These are phyloP conservation scores for Akanthomyces uredinophilus DNA, from an alignment of 2,329 filamentous ascomycete genomes.

Conservation along the genomic window DNA sequence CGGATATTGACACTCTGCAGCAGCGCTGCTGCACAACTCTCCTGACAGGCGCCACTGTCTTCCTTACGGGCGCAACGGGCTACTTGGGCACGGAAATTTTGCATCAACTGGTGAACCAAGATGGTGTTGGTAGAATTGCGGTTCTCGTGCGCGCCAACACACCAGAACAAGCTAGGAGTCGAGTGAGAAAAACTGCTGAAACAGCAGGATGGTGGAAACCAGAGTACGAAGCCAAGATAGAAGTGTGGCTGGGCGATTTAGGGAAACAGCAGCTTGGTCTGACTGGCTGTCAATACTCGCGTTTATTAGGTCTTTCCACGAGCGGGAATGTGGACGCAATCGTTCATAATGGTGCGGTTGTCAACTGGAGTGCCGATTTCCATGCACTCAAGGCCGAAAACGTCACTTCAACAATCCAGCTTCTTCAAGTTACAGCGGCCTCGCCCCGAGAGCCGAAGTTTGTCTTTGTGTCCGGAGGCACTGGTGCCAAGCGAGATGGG, in stretches of 20 bases:
- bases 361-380: neutral
- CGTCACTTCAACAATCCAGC: neutral
- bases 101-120: constrained; percentile 58
- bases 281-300: neutral
- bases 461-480: neutral
- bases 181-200: constrained; percentile 41
- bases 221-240: neutral
- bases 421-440: neutral
- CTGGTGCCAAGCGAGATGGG: neutral
- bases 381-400: neutral
- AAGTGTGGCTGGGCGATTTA: constrained; percentile 19
- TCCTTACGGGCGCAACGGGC: constrained; percentile 70
- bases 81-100: constrained; percentile 79
- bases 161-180: constrained; percentile 51
- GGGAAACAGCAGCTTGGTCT: neutral
- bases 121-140: constrained; percentile 48
- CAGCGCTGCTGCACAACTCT: constrained; percentile 16
- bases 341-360: neutral
- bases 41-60: constrained; percentile 46
- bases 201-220: constrained; percentile 17
- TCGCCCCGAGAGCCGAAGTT: neutral
- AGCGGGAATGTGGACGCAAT: neutral
- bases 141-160: constrained; percentile 67
- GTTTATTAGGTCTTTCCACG: neutral
- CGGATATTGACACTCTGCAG: neutral